phyloP scores from a whole-genome alignment of 495 filamentous ascomycete species.

The Hypomontagnella monticulosa region DNA sequence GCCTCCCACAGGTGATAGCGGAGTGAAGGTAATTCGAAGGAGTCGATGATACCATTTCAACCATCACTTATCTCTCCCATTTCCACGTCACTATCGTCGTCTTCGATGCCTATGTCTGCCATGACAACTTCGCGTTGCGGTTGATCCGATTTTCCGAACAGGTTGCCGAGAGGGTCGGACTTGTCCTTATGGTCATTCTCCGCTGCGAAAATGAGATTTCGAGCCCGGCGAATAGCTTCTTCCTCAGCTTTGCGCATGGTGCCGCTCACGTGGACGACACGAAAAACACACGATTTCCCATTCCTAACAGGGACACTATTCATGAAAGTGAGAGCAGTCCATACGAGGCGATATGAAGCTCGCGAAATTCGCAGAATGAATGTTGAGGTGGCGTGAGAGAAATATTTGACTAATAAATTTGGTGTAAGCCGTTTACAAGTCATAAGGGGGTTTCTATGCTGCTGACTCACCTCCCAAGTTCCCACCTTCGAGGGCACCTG shows the following conservation, averaged over 20 bases:
- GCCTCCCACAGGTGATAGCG: conserved; percentile 45
- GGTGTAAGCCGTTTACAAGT: conserved; percentile 30
- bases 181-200: conserved; percentile 55
- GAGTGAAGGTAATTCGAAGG: conserved; percentile 54
- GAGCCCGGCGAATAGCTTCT: conserved; percentile 81
- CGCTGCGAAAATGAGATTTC: conserved; percentile 72
- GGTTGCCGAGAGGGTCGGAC: conserved; percentile 50
- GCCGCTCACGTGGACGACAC: conserved; percentile 90
- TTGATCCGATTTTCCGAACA: conserved; percentile 49
- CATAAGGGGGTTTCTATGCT: conserved; percentile 7
- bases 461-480: conserved; percentile 24
- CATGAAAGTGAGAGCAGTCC: conserved; percentile 88
- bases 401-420: conserved; percentile 79
- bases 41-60: conserved; percentile 52
- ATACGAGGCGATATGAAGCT: conserved; percentile 82
- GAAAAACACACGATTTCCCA: conserved; percentile 73
- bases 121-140: conserved; percentile 52
- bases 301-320: conserved; percentile 69
- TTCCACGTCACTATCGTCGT: conserved; percentile 62
- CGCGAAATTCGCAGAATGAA: conserved; percentile 85
- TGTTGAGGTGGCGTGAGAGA: conserved; percentile 90
- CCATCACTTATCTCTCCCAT: conserved; percentile 53
- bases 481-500: conserved; percentile 72
- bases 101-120: conserved; percentile 52
- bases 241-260: conserved; percentile 94